Evolutionary conservation across 257 asterid species (phyloP).

Genomic region (Euphrasia confusa): DNA sequence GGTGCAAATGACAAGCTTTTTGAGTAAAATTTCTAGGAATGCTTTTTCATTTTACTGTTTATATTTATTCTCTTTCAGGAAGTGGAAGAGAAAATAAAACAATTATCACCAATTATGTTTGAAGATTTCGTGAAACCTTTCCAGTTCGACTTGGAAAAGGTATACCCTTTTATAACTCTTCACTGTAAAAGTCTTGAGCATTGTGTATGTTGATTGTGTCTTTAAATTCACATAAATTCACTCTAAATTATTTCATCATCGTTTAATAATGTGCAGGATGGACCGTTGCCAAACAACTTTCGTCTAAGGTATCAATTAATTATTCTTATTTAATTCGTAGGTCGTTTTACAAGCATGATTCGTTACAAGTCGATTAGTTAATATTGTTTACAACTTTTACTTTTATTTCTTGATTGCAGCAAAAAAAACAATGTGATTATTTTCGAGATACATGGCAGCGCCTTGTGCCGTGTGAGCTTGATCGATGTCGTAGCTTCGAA

Average conservation of each 20-base stretch:
- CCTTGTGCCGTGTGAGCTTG: no score
- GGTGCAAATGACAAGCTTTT: no score
- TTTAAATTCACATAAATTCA: not conserved
- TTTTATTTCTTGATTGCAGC: no score
- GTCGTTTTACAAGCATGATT: no score
- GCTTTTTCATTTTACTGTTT: not conserved
- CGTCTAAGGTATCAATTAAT: slow-evolving; percentile 37
- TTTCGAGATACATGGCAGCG: no score
- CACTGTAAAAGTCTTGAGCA: slow-evolving; percentile 4
- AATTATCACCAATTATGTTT: slow-evolving; percentile 67
- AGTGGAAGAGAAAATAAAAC: slow-evolving; percentile 73
- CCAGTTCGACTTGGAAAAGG: slow-evolving; percentile 78
- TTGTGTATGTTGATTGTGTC: not conserved
- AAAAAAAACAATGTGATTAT: no score
- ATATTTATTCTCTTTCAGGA: slow-evolving; percentile 47
- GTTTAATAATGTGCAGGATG: slow-evolving; percentile 47
- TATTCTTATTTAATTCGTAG: no score
- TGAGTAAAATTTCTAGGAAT: no score
- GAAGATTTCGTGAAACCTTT: slow-evolving; percentile 87
- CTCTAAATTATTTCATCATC: not conserved
- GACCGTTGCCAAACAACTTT: slow-evolving; percentile 70
- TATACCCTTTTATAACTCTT: slow-evolving; percentile 5
- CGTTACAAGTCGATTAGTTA: no score
- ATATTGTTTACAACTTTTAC: no score
- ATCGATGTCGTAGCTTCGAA: no score